These are phyloP conservation scores for Crinitomyces ghanaensis DNA, from an alignment of 805 yeast species.

Conservation along the genomic window DNA sequence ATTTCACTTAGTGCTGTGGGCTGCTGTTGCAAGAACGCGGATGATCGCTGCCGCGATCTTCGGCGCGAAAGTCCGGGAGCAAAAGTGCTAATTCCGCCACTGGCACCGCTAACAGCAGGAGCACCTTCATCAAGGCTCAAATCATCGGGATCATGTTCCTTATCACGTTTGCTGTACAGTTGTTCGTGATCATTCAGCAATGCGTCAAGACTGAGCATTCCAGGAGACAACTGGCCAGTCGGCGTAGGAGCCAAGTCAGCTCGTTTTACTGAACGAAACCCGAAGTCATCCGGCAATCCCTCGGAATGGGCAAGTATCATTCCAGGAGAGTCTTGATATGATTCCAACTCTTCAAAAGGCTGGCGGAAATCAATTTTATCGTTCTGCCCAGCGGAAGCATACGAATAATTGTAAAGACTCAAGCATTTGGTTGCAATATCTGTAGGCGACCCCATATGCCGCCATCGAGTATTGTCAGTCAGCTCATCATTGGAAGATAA, in stretches of 20 bases:
- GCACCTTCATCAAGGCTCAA: conserved; percentile 6
- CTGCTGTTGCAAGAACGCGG: no score
- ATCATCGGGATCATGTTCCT: conserved; percentile 9
- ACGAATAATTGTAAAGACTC: conserved; percentile 7
- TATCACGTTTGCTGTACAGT: conserved; percentile 10
- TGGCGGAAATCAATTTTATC: conserved; percentile 3
- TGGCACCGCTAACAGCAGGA: no score
- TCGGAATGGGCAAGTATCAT: background rate
- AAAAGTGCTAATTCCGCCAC: no score
- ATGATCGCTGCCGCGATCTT: no score
- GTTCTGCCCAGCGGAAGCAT: background rate
- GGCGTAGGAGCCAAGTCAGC: background rate
- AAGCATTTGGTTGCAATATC: conserved; percentile 29
- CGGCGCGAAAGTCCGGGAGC: no score
- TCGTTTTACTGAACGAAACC: background rate
- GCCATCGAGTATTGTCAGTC: conserved; percentile 20
- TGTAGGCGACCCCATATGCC: conserved; percentile 25
- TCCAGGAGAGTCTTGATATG: background rate
- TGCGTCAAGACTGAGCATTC: conserved; percentile 6
- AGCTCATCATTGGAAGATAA: conserved; percentile 29
- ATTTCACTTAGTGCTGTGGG: no score
- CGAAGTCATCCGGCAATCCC: background rate
- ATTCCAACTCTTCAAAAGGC: conserved; percentile 7
- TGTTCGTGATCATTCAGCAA: conserved; percentile 10
- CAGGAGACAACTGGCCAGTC: conserved; percentile 5